Conservation (phyloP, 139 green algal genomes). For the Chlamydomonas sp. region DNA sequence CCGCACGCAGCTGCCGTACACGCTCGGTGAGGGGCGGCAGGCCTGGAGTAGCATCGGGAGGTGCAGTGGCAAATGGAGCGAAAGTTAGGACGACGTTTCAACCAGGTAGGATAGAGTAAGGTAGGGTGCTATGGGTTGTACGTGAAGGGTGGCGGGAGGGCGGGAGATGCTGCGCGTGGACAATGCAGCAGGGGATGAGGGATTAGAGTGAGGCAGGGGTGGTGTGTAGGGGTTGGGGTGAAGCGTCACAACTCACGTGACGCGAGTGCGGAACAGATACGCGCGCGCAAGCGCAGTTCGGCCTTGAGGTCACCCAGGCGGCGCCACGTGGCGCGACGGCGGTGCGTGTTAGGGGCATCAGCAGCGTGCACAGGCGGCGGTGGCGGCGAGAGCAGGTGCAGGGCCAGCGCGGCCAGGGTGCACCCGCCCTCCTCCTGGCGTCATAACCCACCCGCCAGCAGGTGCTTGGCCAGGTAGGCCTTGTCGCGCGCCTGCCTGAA, state of each 20-base stretch:
- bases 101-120: background rate
- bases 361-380: background rate
- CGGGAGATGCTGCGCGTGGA: no score
- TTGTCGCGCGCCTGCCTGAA: slow-evolving; percentile 49
- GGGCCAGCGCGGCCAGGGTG: no score
- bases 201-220: no score
- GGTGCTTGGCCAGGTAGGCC: slow-evolving; percentile 37
- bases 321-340: background rate
- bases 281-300: background rate
- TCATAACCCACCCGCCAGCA: slow-evolving; percentile 30
- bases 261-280: background rate
- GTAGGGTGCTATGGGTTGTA: background rate
- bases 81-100: no score
- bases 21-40: slow-evolving; percentile 50
- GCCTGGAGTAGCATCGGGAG: background rate
- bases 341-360: background rate
- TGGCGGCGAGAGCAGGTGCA: no score
- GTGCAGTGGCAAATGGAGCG: no score
- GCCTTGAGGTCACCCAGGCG: background rate
- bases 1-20: slow-evolving; percentile 31
- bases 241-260: no score
- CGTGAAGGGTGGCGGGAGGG: no score
- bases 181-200: no score
- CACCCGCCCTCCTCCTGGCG: background rate
- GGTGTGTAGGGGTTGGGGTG: no score